Conservation (phyloP, 2,329 filamentous ascomycete species). For the Calonectria hawksworthii region DNA sequence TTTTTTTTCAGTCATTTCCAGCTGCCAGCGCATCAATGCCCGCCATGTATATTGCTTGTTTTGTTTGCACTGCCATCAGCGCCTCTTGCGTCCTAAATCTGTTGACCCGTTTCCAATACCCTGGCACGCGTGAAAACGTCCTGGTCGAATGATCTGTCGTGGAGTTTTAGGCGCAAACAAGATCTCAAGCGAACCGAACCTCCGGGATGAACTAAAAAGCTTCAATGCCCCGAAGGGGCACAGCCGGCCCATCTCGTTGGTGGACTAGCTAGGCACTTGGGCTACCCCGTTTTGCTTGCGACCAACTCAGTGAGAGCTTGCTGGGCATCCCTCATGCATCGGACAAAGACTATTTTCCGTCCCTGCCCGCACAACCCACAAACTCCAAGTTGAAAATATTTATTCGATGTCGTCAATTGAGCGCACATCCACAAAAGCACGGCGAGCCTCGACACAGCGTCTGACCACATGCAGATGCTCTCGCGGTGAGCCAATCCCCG, state of each 20-base stretch:
- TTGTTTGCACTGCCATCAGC: background rate
- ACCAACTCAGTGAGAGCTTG: constrained; percentile 29
- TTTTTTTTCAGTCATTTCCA: constrained; percentile 5
- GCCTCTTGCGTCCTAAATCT: constrained; percentile 32
- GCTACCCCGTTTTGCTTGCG: constrained; percentile 36
- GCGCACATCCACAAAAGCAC: constrained; percentile 28
- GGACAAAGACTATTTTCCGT: constrained; percentile 13
- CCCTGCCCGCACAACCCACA: constrained; percentile 14
- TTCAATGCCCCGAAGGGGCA: constrained; percentile 50
- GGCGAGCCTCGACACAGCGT: constrained; percentile 39
- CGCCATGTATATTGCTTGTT: constrained; percentile 9
- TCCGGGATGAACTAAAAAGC: constrained; percentile 57
- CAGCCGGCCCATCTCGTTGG: constrained; percentile 48
- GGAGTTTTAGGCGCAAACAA: constrained; percentile 50
- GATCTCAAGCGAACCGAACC: constrained; percentile 56
- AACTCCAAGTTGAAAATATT: constrained; percentile 14
- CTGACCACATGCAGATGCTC: constrained; percentile 43
- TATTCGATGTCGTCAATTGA: constrained; percentile 17
- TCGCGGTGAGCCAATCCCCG: constrained; percentile 33
- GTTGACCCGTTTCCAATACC: constrained; percentile 37
- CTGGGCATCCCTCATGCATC: constrained; percentile 15
- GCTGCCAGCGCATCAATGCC: constrained; percentile 19
- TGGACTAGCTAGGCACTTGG: constrained; percentile 40
- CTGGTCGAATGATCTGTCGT: constrained; percentile 44
- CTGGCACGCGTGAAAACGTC: constrained; percentile 40